Evolutionary conservation across 2,329 filamentous ascomycete species (phyloP), one percentile per base, ranked within the genome.

Genomic region (Alternaria brassicicola): DNA sequence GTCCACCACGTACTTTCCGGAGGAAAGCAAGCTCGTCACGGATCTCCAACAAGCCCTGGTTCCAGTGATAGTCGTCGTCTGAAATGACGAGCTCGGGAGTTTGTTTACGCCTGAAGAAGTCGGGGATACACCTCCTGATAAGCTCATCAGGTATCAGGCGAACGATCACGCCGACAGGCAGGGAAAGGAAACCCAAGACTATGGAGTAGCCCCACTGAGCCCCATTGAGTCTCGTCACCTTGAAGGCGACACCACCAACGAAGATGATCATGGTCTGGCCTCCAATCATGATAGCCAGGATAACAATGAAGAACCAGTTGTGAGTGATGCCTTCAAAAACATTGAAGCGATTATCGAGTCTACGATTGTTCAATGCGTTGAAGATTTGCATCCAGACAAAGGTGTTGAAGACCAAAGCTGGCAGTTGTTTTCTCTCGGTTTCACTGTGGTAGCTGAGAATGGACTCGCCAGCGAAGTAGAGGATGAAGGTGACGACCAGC

Each of bases 371-470:
- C 85, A 96, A 91, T 74, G 96, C 90, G 79, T 98, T 98, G 82
- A 98, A 98, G 69, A 98, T 96, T 71, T 98, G 94, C 93, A 98
- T 97, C 94, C 94, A 98, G 52, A 97, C 94, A 74, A 98, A 98
- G 0, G 92, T 95, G 81, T 98, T 98, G 85, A 98, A 98, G 7
- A 98, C 91, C 46, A 98, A 84, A 3, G 93, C 96, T 55, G 88
- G 82, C 59, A 96, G 83, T 13, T 78, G 73, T 7, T 84, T 74
- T 31, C 80, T 69, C 28, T 83, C 78, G 3, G 78, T 75, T 0
- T 73, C 67, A 28, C 80, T 80, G 13, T 83, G 75, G 66, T 88
- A 86, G 8, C 81, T 81, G n/a, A 92, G 82, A 13, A 92, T 87
- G 31, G 71, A 79, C 57, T 78, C 78, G 48, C 84, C 87, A 30